Evolutionary conservation across 805 yeast species (phyloP).

Genomic region (Metschnikowia koreensis): DNA sequence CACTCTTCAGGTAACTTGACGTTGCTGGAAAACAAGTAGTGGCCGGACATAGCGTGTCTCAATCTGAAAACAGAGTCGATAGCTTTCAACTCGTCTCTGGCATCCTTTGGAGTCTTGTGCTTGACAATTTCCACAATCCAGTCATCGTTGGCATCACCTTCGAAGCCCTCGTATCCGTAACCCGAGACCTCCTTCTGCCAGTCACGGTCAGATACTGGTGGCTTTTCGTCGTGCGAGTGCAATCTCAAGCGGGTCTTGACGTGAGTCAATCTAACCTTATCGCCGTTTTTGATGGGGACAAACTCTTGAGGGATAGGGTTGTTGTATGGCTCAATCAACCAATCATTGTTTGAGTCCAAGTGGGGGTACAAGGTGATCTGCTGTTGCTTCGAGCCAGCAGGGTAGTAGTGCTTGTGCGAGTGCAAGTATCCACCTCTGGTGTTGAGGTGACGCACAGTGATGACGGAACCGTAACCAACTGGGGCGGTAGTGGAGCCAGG

Average conservation of each 20-base stretch:
- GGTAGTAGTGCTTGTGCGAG: constrained; percentile 70
- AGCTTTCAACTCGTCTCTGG: constrained; percentile 59
- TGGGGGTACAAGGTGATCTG: constrained; percentile 81
- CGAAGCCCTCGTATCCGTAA: constrained; percentile 75
- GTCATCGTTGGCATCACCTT: constrained; percentile 83
- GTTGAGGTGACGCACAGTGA: constrained; percentile 65
- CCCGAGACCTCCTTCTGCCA: constrained; percentile 83
- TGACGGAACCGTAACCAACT: constrained; percentile 70
- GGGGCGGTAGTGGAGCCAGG: constrained; percentile 59
- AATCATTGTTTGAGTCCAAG: constrained; percentile 68
- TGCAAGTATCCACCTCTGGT: constrained; percentile 81
- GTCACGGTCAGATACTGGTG: constrained; percentile 72
- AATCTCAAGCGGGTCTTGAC: constrained; percentile 58
- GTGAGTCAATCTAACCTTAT: constrained; percentile 69
- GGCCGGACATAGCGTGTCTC: constrained; percentile 76
- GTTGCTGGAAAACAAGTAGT: constrained; percentile 73
- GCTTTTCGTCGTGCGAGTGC: constrained; percentile 81
- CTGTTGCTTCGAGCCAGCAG: constrained; percentile 81
- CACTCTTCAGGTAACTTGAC: constrained; percentile 73
- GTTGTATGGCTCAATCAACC: constrained; percentile 69
- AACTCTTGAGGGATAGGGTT: constrained; percentile 57
- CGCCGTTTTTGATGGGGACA: constrained; percentile 62
- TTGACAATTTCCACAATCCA: constrained; percentile 72
- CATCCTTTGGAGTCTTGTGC: constrained; percentile 45
- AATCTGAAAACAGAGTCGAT: constrained; percentile 69